Evolutionary conservation across 805 yeast species (phyloP), one percentile per base, ranked within the genome.

Genomic region (Phaffomyces opuntiae): DNA sequence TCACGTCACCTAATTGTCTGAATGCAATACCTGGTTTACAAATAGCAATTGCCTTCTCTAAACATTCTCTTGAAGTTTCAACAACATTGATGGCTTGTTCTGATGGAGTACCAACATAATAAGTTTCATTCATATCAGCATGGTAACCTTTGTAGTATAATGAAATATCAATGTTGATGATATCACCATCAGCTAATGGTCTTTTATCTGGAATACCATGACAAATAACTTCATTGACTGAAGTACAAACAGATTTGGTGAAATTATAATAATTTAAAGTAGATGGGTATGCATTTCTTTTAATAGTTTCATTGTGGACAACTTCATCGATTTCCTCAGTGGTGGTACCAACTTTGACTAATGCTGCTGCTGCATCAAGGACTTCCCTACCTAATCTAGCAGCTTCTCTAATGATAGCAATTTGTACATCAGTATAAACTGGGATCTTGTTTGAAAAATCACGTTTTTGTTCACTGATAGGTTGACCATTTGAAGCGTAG

Each of bases 191-290:
- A 63, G 87, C 69, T 52, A 93, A 74, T 32, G 81, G 81, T 45
- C 90, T 77, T 68, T 86, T 76, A 66, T 93, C 99, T 26, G 99
- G 99, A 48, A 93, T 86, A 52, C 99, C 99, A 65, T 93, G 99
- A 64, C 99, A 93, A 49, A 93, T 86, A 47, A 89, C 81, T 70
- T 93, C 99, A 66, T 93, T 93, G 38, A 93, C 83, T 2, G 96
- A 88, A 1, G 96, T 88, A 67, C 99, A 93, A 37, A 87, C 77
- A 21, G 93, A 80, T 63, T 89, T 90, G 38, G 98, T 97, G 69
- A 80, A 93, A 66, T 88, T 86, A 69, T 83, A 90, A 69, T 93
- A 93, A 69, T 93, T 93, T 52, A 91, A 72, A 4, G 99, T 96
- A 12, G 96, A 87, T 17, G 99, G 99, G 63, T 93, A 93, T 4